Base-by-base conservation (phyloP, 2,329 filamentous ascomycete species). In the Endothia cerciana region DNA sequence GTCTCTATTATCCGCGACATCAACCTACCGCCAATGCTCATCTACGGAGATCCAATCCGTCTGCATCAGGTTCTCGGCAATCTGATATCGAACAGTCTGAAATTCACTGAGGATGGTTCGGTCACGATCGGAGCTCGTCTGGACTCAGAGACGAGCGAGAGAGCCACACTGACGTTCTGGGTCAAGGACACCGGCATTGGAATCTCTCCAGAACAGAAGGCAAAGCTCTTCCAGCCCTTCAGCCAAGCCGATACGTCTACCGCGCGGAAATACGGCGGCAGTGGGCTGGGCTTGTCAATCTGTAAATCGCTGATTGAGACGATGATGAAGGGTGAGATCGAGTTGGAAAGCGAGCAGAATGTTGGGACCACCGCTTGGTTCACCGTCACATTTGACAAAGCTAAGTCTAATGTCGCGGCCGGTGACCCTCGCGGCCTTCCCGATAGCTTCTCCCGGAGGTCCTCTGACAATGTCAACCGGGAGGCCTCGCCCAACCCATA, bases 291-390 rank as follows among this genome's bases (percentile, higher is more conserved):
- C 1, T 83, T 97, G 53, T 96, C 92, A 73, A 97, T 97, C 70
- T 97, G 94, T 85, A 97, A 97, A 78, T 94, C 92, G 0, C 88
- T 97, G 53, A 93, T 97, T 68, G 92, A 97, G 78, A 92, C 91
- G 25, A 94, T 97, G 78, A 94, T 97, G 86, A 89, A 92, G 68
- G 94, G 94, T 51, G 88, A 85, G 68, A 96, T 97, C 68, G 89
- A 89, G 78, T 85, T 97, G 1, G 90, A 95, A 68, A 95, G 91
- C 69, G 83, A 87, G 49, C 88, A 92, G 67, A 88, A 88, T 10
- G 80, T 87, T 7, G 91, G 91, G 17, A 94, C 88, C 1, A 88
- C 83, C 1, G 87, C 85, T 5, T 94, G 89, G 74, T 97, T 98
- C 78, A 91, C 90, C 0, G 83, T 98, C 40, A 89, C 88, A 0